Evolutionary conservation across 306 rosid genomes (phyloP), one percentile per base, ranked within the genome.

Genomic region (Fragaria vesca): DNA sequence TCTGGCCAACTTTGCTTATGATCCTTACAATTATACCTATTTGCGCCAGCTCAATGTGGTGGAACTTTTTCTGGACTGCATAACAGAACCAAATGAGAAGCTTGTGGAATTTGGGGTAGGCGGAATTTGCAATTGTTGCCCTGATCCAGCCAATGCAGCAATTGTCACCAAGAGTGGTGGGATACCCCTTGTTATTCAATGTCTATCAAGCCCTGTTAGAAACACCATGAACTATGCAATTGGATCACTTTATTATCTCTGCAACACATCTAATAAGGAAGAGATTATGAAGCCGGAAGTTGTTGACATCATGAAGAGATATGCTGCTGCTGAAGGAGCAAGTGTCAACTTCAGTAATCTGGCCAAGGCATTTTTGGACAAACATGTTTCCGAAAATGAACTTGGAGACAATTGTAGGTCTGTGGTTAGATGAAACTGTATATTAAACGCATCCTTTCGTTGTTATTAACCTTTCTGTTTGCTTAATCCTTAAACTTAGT

Each of bases 1-100:
- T 82, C 84, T 94, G 83, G 98, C 95, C 12, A 92, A 94, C 91
- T 94, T 94, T 60, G 93, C 97, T 57, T 94, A 94, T 83, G 97
- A 94, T 86, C 98, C 98, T 73, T 94, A 90, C 89, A 94, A 90
- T 65, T 92, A 77, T 74, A 72, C 76, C 81, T 92, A 84, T 86
- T 81, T 90, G 88, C 90, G 93, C 71, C 92, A 94, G 98, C 97
- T 92, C 65, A 94, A 92, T 77, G 92, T 90, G 81, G 74, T 94
- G 86, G 98, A 92, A 78, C 96, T 94, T 79, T 92, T 94, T 76
- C 82, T 92, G 78, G 97, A 90, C 87, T 94, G 98, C 91, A 74
- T 92, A 36, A 90, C 92, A 0, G 97, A 94, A 80, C 92, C 96
- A 57, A 92, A 88, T 74, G 98, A 94, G 85, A 94, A 87, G 83